Evolutionary conservation across 495 filamentous ascomycete species (phyloP).

Genomic region (Xanthoparmelia taractica): DNA sequence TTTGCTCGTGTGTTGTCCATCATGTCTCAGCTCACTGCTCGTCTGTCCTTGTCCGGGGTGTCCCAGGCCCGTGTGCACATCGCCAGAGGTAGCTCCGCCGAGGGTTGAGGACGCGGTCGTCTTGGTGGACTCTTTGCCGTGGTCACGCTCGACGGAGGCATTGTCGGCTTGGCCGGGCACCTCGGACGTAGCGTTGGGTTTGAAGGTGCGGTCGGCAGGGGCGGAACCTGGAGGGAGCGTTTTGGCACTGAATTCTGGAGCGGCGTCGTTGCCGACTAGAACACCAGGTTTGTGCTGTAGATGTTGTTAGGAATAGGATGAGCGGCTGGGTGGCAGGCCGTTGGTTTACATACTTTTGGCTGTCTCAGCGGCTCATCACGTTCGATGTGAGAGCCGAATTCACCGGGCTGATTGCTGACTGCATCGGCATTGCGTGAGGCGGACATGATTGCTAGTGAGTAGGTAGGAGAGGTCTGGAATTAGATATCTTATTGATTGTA

Average conservation of each 20-base stretch:
- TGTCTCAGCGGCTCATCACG: slow-evolving; percentile 43
- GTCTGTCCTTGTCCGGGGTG: slow-evolving; percentile 57
- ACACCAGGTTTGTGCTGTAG: slow-evolving; percentile 59
- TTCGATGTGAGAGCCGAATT: slow-evolving; percentile 47
- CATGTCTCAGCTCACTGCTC: slow-evolving; percentile 47
- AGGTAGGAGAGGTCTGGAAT: background rate
- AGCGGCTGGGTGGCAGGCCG: background rate
- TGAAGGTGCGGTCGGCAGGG: slow-evolving; percentile 52
- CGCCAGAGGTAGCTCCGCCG: slow-evolving; percentile 53
- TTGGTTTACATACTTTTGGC: slow-evolving; percentile 46
- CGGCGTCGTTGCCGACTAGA: slow-evolving; percentile 50
- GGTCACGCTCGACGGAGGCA: slow-evolving; percentile 32
- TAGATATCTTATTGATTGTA: too few relatives aligned
- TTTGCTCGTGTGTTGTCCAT: slow-evolving; percentile 46
- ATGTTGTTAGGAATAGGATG: slow-evolving; percentile 13
- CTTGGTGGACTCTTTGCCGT: slow-evolving; percentile 40
- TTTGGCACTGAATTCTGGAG: slow-evolving; percentile 56
- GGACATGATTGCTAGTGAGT: slow-evolving; percentile 40
- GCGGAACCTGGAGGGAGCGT: slow-evolving; percentile 58
- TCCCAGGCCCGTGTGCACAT: slow-evolving; percentile 53
- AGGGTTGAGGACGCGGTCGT: slow-evolving; percentile 48
- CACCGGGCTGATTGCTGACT: slow-evolving; percentile 46
- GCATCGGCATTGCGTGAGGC: slow-evolving; percentile 46
- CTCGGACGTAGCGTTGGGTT: slow-evolving; percentile 44
- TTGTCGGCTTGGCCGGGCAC: slow-evolving; percentile 43